phyloP scores from a whole-genome alignment of 495 filamentous ascomycete genomes.

The Hypoxylon trugodes region DNA sequence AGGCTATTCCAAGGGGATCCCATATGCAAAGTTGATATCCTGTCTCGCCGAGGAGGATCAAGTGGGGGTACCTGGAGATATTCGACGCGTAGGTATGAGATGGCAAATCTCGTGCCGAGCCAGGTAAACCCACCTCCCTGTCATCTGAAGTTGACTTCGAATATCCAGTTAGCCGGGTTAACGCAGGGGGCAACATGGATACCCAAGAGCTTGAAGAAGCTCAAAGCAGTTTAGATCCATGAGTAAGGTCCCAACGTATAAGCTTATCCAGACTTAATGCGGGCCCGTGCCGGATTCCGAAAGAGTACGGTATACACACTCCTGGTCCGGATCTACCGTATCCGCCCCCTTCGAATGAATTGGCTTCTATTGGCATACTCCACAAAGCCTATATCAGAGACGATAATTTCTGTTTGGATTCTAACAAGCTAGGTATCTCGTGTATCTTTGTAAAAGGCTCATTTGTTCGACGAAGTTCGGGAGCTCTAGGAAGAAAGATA shows the following conservation, averaged over 20 bases:
- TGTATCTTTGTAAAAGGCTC: background rate
- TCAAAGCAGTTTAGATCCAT: constrained; percentile 9
- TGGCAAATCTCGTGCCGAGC: constrained; percentile 18
- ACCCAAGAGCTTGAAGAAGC: background rate
- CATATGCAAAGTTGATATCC: constrained; percentile 21
- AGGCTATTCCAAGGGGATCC: background rate
- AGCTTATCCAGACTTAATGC: constrained; percentile 31
- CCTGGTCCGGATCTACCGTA: background rate
- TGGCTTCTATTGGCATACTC: background rate
- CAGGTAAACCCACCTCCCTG: no score
- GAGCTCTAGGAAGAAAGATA: no score
- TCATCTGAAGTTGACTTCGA: constrained; percentile 32
- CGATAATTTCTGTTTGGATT: background rate
- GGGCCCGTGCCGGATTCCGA: constrained; percentile 2
- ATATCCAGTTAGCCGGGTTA: constrained; percentile 21
- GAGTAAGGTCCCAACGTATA: constrained; percentile 20
- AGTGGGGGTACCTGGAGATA: constrained; percentile 13
- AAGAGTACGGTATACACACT: constrained; percentile 7
- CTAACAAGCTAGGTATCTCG: background rate
- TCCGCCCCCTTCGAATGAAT: constrained; percentile 15
- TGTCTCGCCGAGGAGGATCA: constrained; percentile 16
- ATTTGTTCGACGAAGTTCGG: no score
- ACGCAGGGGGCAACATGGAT: constrained; percentile 19
- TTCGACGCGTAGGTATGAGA: constrained; percentile 3
- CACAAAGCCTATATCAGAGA: background rate